Evolutionary conservation across 345 rosid species (phyloP).

Genomic region (rapeseed (Brassica napus)): Da-Ae NC_063434.1:24456501-24457000

Average conservation of each 20-base stretch:
- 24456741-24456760: neutral
- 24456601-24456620: constrained; percentile 32
- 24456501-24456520: neutral
- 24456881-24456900: neutral
- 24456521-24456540: neutral
- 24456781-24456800: constrained; percentile 1
- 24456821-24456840: neutral
- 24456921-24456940: neutral
- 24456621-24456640: constrained; percentile 23
- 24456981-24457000: neutral
- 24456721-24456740: neutral
- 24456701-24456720: constrained; percentile 1
- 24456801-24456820: constrained; percentile 25
- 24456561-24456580: constrained; percentile 32
- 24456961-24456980: neutral
- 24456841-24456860: neutral
- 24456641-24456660: neutral
- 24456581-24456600: constrained; percentile 27
- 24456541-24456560: neutral
- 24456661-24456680: neutral
- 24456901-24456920: neutral
- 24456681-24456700: constrained; percentile 3
- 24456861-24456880: no score
- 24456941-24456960: neutral
- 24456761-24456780: neutral